A percentile compares a stretch with the other conserved stretches of the same genome.
phyloP scores from a whole-genome alignment of 2,329 filamentous ascomycete species.

The Penicillium sclerotiorum region DNA sequence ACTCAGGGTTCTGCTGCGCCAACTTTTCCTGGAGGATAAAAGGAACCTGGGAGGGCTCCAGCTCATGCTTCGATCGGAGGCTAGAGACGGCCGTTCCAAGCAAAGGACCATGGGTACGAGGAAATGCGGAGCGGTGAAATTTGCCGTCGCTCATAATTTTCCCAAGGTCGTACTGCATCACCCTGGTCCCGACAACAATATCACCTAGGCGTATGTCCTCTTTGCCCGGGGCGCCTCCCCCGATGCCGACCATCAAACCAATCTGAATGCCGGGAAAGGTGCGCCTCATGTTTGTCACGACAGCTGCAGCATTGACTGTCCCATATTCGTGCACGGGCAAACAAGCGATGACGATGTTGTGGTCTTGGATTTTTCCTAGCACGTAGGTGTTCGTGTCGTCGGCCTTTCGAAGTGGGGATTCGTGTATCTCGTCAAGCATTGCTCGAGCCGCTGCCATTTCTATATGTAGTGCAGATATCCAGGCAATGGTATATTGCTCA shows the following conservation, averaged over 20 bases:
- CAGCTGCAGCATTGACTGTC: constrained; percentile 22
- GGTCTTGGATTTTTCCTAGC: constrained; percentile 23
- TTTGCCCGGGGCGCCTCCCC: constrained; percentile 31
- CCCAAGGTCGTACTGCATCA: constrained; percentile 35
- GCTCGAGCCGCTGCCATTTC: constrained; percentile 31
- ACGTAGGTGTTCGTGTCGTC: constrained; percentile 28
- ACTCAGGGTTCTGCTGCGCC: background rate
- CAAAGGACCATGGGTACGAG: constrained; percentile 17
- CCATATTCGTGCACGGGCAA: constrained; percentile 25
- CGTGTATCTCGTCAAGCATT: constrained; percentile 35
- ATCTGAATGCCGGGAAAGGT: constrained; percentile 29
- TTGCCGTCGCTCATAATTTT: constrained; percentile 23
- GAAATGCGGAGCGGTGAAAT: constrained; percentile 22
- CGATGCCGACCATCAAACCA: constrained; percentile 34
- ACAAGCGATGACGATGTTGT: constrained; percentile 31
- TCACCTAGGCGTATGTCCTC: constrained; percentile 33
- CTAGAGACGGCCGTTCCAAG: constrained; percentile 20
- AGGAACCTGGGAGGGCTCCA: background rate
- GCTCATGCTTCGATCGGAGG: constrained; percentile 14
- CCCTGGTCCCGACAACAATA: constrained; percentile 31
- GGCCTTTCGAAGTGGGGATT: background rate
- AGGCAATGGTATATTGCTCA: constrained; percentile 33
- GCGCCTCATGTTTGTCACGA: constrained; percentile 24
- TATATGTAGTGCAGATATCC: constrained; percentile 34
- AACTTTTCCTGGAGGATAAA: constrained; percentile 11